Evolutionary conservation across 2,329 filamentous ascomycete species (phyloP), one percentile per base, ranked within the genome.

Genomic region (Penicillium sp.): DNA sequence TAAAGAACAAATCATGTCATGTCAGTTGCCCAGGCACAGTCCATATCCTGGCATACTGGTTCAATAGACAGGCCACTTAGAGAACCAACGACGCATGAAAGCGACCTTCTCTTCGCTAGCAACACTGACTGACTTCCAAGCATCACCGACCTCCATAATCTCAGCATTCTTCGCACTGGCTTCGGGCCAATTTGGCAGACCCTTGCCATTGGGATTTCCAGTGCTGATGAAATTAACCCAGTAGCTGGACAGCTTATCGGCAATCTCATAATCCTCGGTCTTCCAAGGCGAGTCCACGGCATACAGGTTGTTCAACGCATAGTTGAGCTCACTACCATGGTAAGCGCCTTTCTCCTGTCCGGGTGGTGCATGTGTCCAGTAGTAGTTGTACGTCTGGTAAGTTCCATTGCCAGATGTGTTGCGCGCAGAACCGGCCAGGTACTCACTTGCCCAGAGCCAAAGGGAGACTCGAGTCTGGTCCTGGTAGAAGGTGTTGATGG

Each of bases 301-400:
- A 37, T 48, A 48, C 19, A 48, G 19, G 47, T 48, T 48, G 47
- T 48, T 48, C 3, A 48, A n/a, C 19, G 47, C 47, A 37, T 48
- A 48, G 31, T 48, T 48, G 19, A 48, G n/a, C 31, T 48, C 47
- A 48, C 47, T 48, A 22, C 47, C 47, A 37, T 48, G 47, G 47
- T 48, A 48, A n/a, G 47, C 47, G 21, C 47, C 47, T 21, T 33
- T 21, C 16, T 48, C 47, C 31, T 48, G 47, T 37, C 47, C 47
- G 14, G 47, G 47, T 9, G 47, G 47, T 2, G 47, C 47, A 16
- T 48, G 47, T 22, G 47, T 48, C 47, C 47, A 48, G 19, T 48
- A 37, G 47, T 48, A 48, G 19, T 21, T 48, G 13, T 39, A 48
- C 8, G 47, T 48, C 22, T 48, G 47, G 31, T 48, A 48, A 21